These are phyloP conservation scores for Corymbia maculata DNA, from an alignment of 345 rosid species.

Conservation along the genomic window DNA sequence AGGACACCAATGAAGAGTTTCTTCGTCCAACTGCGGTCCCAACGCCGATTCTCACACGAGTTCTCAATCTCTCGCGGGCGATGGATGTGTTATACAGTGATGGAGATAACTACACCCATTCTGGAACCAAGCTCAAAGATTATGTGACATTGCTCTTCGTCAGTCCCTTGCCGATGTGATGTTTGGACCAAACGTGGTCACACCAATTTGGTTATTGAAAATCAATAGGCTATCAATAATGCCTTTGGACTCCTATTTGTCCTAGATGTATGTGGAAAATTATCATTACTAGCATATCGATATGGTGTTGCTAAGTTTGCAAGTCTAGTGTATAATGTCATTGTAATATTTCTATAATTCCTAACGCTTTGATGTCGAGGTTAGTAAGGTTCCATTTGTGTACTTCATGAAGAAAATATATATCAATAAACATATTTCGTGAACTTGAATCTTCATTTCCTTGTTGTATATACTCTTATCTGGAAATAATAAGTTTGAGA, in stretches of 20 bases:
- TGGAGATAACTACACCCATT: conserved; percentile 12
- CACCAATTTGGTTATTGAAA: not conserved
- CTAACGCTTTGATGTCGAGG: not conserved
- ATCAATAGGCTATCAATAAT: not conserved
- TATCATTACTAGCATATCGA: not conserved
- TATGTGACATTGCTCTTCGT: not conserved
- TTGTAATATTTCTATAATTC: not conserved
- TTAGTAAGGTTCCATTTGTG: not conserved
- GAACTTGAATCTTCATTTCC: not conserved
- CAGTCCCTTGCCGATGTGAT: not conserved
- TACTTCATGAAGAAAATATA: not conserved
- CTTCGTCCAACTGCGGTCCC: conserved; percentile 4
- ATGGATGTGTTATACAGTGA: conserved; percentile 10
- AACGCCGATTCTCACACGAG: not conserved
- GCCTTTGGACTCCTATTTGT: not conserved
- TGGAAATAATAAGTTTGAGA: not conserved
- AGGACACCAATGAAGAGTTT: conserved; percentile 17
- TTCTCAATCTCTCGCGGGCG: conserved; percentile 8
- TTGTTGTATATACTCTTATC: not conserved
- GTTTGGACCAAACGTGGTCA: not conserved
- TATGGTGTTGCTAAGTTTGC: not conserved
- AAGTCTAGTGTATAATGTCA: not conserved
- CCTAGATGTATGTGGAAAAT: not conserved
- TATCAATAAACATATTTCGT: not conserved
- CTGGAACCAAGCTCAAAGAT: not conserved